phyloP scores from a whole-genome alignment of 306 rosid genomes.

The Datisca glomerata region DNA sequence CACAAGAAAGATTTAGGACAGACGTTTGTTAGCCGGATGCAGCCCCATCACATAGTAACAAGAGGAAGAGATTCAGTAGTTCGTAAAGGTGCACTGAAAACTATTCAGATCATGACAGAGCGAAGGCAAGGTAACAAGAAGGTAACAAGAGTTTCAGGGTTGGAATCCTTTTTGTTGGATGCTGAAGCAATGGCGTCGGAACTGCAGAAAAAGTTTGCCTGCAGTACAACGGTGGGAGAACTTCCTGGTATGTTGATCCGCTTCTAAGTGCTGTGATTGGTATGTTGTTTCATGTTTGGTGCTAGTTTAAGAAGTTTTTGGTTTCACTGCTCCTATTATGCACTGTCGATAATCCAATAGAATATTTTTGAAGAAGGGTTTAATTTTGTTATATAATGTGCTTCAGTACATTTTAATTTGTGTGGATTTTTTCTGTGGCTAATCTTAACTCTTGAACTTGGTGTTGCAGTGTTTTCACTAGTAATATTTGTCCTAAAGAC shows the following conservation, averaged over 20 bases:
- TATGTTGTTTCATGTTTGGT: too few species aligned
- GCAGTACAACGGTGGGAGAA: conserved; percentile 80
- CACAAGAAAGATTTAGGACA: conserved; percentile 74
- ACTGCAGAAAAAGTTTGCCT: conserved; percentile 90
- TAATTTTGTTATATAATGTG: too few species aligned
- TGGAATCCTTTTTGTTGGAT: conserved; percentile 77
- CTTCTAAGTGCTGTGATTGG: too few species aligned
- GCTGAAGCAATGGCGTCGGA: conserved; percentile 85
- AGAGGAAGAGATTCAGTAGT: conserved; percentile 77
- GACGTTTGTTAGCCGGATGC: conserved; percentile 71
- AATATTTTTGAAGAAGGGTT: too few species aligned
- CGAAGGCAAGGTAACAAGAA: conserved; percentile 90
- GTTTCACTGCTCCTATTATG: too few species aligned
- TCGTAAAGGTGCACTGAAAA: conserved; percentile 76
- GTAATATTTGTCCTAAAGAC: too few species aligned
- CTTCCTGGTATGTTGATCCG: conserved; percentile 53
- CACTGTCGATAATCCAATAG: too few species aligned
- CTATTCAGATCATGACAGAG: conserved; percentile 81
- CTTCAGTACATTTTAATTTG: too few species aligned
- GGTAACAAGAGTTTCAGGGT: conserved; percentile 77
- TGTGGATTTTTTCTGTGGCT: too few species aligned
- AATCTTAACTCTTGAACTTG: too few species aligned
- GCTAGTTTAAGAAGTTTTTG: too few species aligned
- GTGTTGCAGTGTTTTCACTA: too few species aligned
- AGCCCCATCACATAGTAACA: conserved; percentile 73